Conservation (phyloP, 495 filamentous ascomycete species). For the Trichocladium uniseriatum region DNA sequence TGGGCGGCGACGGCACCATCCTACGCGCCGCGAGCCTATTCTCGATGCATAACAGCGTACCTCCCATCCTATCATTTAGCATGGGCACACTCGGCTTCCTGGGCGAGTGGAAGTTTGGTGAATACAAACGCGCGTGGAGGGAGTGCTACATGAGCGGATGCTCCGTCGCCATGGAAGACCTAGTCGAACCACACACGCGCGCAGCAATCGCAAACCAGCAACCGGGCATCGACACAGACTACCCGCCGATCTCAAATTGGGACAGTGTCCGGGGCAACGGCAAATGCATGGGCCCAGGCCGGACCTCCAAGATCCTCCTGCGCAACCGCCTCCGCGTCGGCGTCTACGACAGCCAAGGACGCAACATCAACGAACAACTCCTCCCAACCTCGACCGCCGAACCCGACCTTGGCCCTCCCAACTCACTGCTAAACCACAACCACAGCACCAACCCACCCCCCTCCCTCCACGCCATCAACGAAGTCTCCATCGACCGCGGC, state of each 20-base stretch:
- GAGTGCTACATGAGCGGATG: slow-evolving; percentile 92
- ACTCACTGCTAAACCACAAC: slow-evolving; percentile 1
- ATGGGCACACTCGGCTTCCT: slow-evolving; percentile 95
- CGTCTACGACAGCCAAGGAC: slow-evolving; percentile 57
- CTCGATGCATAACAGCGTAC: slow-evolving; percentile 67
- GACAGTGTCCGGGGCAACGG: slow-evolving; percentile 69
- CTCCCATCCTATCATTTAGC: slow-evolving; percentile 88
- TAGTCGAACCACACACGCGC: slow-evolving; percentile 38
- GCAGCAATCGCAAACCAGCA: slow-evolving; percentile 17
- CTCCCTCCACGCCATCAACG: slow-evolving; percentile 82
- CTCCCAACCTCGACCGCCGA: slow-evolving; percentile 37
- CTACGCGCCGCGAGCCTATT: slow-evolving; percentile 86
- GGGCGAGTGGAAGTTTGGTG: slow-evolving; percentile 90
- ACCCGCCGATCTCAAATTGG: slow-evolving; percentile 40
- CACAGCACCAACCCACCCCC: background rate
- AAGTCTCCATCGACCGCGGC: slow-evolving; percentile 87
- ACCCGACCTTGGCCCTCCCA: slow-evolving; percentile 29
- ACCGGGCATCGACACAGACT: background rate
- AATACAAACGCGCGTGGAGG: slow-evolving; percentile 81
- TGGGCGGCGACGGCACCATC: slow-evolving; percentile 95
- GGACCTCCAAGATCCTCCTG: slow-evolving; percentile 70
- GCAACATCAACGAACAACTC: slow-evolving; percentile 39
- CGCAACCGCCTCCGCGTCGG: slow-evolving; percentile 79
- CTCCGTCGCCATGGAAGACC: slow-evolving; percentile 39
- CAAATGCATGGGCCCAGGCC: slow-evolving; percentile 67